Evolutionary conservation across 345 rosid species (phyloP), one percentile per base, ranked within the genome.

Genomic region (Geranium rotundifolium): DNA sequence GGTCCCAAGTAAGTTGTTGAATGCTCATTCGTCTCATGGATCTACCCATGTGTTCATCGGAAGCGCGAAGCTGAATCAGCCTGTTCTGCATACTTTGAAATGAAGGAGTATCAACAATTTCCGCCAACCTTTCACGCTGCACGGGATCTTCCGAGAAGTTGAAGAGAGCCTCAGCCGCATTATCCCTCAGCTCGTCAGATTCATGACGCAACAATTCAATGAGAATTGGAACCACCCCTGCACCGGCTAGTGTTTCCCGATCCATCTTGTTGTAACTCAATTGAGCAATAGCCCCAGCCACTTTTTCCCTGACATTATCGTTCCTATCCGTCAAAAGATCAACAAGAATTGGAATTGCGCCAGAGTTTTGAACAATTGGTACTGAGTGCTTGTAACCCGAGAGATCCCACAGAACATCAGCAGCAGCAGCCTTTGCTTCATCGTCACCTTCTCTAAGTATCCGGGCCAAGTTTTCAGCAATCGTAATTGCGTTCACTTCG

Each of bases 391-490:
- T 78, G 69, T 79, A 78, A 30, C 81, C 74, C 0, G 81, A 68
- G 27, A 85, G 77, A 76, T 79, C 79, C 86, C 88, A 83, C 54
- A 85, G 30, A 46, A 83, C 82, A 76, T 83, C 81, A 67, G 83
- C 73, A 50, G 88, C 88, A 4, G 85, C 76, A 57, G 71, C 18
- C 65, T 81, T 83, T 46, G 86, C 69, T 49, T 76, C 80, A 39
- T 58, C 55, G 59, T 81, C 76, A 1, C 88, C 88, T 70, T 81
- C 84, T 73, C 81, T 79, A 63, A 83, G 76, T 60, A 85, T 79
- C 72, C 83, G 79, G 62, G 79, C 86, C 60, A 81, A 60, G 29
- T 79, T 77, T 37, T 81, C 82, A 34, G 76, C 81, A 63, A 85
- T 82, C 54, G 58, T 37, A 67, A 74, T 69, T 1, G 84, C 84